These are phyloP conservation scores for Pseudogymnoascus sp. DNA, from an alignment of 2,329 filamentous ascomycete genomes.

Conservation along the genomic window DNA sequence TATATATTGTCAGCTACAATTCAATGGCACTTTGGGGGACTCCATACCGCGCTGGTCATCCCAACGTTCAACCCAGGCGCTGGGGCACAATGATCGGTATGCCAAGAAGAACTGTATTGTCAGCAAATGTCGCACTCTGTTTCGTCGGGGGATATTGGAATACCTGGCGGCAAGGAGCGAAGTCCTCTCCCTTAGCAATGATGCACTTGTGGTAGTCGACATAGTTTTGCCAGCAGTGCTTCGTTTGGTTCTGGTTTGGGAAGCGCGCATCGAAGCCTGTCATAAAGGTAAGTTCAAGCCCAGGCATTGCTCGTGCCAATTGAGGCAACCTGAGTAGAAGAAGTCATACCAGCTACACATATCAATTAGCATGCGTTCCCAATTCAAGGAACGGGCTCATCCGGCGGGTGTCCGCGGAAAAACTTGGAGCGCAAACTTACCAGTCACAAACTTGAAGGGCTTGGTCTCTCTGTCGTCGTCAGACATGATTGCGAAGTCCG, in stretches of 20 bases:
- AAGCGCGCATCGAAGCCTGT: conserved; percentile 97
- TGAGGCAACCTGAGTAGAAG: background rate
- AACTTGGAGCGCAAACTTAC: conserved; percentile 46
- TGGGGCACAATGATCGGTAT: conserved; percentile 96
- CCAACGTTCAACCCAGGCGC: conserved; percentile 88
- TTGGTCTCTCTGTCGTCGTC: conserved; percentile 89
- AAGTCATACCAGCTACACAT: conserved; percentile 40
- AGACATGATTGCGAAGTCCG: conserved; percentile 66
- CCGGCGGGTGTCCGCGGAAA: conserved; percentile 5
- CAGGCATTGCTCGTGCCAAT: background rate
- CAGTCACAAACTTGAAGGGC: conserved; percentile 99
- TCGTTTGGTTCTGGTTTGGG: conserved; percentile 96
- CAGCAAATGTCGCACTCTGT: conserved; percentile 17
- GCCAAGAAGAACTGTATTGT: conserved; percentile 77
- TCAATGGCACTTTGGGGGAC: conserved; percentile 23
- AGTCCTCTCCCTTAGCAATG: conserved; percentile 95
- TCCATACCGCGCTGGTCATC: conserved; percentile 88
- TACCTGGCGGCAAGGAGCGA: conserved; percentile 95
- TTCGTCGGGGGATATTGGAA: conserved; percentile 21
- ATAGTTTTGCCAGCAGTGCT: conserved; percentile 99
- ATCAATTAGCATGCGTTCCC: conserved; percentile 33
- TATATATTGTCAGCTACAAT: conserved; percentile 13
- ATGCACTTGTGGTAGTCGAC: conserved; percentile 99
- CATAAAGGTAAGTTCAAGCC: background rate
- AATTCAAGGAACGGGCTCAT: conserved; percentile 24